phyloP scores from a whole-genome alignment of 108 stramenopile species.

The Tribonema minus region DNA sequence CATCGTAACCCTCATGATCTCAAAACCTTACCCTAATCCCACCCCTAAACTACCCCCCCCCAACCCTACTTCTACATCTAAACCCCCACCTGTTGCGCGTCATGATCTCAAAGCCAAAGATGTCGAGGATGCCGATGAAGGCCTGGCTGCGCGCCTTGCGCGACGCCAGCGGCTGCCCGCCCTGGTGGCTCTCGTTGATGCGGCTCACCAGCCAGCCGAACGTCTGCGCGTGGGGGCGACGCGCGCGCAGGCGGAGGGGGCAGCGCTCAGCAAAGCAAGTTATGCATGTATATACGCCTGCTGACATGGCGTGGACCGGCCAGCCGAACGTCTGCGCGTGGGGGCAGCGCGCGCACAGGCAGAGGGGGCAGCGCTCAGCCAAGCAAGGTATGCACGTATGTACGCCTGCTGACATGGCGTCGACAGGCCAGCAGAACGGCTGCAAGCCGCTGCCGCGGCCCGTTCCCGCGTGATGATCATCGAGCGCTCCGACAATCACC shows the following conservation, averaged over 20 bases:
- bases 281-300: too few relatives aligned
- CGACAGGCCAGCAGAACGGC: conserved; percentile 49
- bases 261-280: too few relatives aligned
- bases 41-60: too few relatives aligned
- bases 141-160: conserved; percentile 42
- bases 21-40: too few relatives aligned
- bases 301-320: conserved; percentile 52
- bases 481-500: too few relatives aligned
- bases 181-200: conserved; percentile 25
- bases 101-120: conserved; percentile 95
- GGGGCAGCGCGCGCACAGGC: background rate
- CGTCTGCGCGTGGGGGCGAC: background rate
- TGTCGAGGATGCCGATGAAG: conserved; percentile 92
- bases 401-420: too few relatives aligned
- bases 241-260: too few relatives aligned
- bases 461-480: too few relatives aligned
- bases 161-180: background rate
- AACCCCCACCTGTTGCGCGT: conserved; percentile 29
- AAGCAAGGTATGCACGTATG: too few relatives aligned
- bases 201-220: conserved; percentile 53
- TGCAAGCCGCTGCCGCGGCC: background rate
- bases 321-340: conserved; percentile 29
- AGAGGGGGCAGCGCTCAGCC: too few relatives aligned
- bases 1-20: too few relatives aligned
- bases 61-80: too few relatives aligned